These are phyloP conservation scores for Macroventuria anomochaeta DNA, from an alignment of 2,329 filamentous ascomycete genomes.

Conservation along the genomic window DNA sequence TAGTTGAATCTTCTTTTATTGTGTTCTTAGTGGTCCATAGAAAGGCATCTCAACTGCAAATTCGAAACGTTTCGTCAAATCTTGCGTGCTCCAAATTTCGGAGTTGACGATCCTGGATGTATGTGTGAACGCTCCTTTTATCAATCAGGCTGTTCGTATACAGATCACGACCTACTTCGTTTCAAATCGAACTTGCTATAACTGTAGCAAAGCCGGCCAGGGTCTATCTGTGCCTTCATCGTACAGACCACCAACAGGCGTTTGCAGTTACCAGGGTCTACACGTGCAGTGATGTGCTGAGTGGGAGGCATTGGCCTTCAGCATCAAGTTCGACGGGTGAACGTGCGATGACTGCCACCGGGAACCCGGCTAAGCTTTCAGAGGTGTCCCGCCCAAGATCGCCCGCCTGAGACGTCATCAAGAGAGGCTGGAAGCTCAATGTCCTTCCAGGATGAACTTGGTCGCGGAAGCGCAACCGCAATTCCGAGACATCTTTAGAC, in stretches of 20 bases:
- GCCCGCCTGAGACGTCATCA: not conserved
- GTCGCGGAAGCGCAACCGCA: conserved; percentile 8
- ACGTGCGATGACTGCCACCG: conserved; percentile 22
- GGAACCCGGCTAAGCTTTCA: conserved; percentile 1
- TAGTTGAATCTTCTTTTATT: not conserved
- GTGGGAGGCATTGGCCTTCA: conserved; percentile 30
- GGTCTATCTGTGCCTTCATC: not conserved
- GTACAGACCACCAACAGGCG: conserved; percentile 18
- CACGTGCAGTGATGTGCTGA: conserved; percentile 6
- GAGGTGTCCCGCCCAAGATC: conserved; percentile 2
- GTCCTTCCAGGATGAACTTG: conserved; percentile 3
- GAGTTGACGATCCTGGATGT: no score
- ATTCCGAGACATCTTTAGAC: conserved; percentile 12
- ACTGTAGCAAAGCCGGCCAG: not conserved
- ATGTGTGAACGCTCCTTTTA: not conserved
- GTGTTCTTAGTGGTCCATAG: not conserved
- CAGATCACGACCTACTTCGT: not conserved
- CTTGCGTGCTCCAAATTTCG: no score
- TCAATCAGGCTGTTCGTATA: not conserved
- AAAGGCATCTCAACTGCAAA: not conserved
- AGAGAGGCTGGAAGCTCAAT: conserved; percentile 1
- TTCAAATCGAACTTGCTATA: not conserved
- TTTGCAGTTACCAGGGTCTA: conserved; percentile 18
- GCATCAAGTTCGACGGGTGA: conserved; percentile 17
- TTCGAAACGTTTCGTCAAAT: no score